These are phyloP conservation scores for Aspergillus ruber DNA, from an alignment of 2,329 filamentous ascomycete genomes.

Conservation along the genomic window DNA sequence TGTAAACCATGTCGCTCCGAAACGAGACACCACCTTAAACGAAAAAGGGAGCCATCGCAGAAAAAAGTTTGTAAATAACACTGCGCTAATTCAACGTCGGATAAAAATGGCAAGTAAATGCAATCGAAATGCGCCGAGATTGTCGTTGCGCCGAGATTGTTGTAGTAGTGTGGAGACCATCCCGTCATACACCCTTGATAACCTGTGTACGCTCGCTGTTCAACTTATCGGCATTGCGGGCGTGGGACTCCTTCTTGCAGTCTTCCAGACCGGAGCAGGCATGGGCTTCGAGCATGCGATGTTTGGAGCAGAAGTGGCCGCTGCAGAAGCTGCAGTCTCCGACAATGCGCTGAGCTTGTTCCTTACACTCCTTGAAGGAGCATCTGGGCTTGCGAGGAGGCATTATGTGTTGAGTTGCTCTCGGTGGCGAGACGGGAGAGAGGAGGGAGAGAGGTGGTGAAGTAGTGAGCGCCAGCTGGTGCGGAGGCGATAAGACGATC, in stretches of 20 bases:
- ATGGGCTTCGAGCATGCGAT: constrained; percentile 89
- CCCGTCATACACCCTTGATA: constrained; percentile 72
- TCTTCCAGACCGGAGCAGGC: constrained; percentile 89
- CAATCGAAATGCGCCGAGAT: constrained; percentile 1
- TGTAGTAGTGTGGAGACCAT: too few relatives aligned
- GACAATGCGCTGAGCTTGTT: constrained; percentile 82
- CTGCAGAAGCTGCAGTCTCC: constrained; percentile 94
- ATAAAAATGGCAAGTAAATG: constrained; percentile 11
- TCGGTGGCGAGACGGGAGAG: constrained; percentile 3
- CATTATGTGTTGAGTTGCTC: constrained; percentile 26
- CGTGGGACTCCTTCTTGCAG: constrained; percentile 95
- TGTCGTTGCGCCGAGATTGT: neutral
- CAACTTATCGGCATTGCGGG: constrained; percentile 86
- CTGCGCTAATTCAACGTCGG: constrained; percentile 25
- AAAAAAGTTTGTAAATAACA: constrained; percentile 15
- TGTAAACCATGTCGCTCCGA: too few relatives aligned
- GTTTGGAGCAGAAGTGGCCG: constrained; percentile 90
- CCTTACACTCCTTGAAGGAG: constrained; percentile 82
- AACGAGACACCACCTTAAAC: constrained; percentile 3
- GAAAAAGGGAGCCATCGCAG: neutral
- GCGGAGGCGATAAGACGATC: too few relatives aligned
- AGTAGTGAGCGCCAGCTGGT: constrained; percentile 1
- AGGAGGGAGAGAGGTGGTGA: constrained; percentile 2
- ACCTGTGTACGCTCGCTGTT: constrained; percentile 89
- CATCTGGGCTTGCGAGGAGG: constrained; percentile 62